Evolutionary conservation across 2,329 filamentous ascomycete genomes (phyloP).

Genomic region (Albophoma yamanashiensis): DNA sequence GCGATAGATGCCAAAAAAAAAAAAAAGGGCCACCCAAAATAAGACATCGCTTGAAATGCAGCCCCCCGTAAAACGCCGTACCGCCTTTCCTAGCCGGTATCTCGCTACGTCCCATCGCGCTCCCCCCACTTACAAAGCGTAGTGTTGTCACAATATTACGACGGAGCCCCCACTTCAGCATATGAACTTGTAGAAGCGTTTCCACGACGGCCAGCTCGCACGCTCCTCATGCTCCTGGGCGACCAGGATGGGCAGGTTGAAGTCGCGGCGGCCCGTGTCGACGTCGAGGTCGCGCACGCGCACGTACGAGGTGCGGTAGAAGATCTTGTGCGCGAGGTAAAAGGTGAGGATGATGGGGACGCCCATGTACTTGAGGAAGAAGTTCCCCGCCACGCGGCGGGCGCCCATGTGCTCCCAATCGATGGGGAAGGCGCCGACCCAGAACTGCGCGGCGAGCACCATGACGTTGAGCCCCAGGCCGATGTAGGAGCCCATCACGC

Average conservation of each 20-base stretch:
- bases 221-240: constrained; percentile 71
- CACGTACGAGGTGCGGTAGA: constrained; percentile 58
- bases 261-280: constrained; percentile 71
- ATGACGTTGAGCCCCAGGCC: constrained; percentile 67
- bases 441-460: constrained; percentile 77
- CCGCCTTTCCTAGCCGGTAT: background rate
- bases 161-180: constrained; percentile 34
- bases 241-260: constrained; percentile 69
- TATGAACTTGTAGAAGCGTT: constrained; percentile 61
- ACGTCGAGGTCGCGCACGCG: constrained; percentile 70
- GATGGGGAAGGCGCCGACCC: constrained; percentile 72
- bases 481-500: constrained; percentile 68
- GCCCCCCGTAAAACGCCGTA: background rate
- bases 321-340: constrained; percentile 68
- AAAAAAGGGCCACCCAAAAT: background rate
- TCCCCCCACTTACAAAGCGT: background rate
- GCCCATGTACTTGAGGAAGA: constrained; percentile 65
- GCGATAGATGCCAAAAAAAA: background rate
- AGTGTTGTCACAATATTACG: constrained; percentile 3
- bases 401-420: constrained; percentile 36
- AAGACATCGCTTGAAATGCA: background rate
- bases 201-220: constrained; percentile 64
- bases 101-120: background rate
- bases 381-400: constrained; percentile 44
- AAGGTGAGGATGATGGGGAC: constrained; percentile 57